Evolutionary conservation across 352 stramenopile genomes (phyloP).

Genomic region (Globisporangium parvum): DNA sequence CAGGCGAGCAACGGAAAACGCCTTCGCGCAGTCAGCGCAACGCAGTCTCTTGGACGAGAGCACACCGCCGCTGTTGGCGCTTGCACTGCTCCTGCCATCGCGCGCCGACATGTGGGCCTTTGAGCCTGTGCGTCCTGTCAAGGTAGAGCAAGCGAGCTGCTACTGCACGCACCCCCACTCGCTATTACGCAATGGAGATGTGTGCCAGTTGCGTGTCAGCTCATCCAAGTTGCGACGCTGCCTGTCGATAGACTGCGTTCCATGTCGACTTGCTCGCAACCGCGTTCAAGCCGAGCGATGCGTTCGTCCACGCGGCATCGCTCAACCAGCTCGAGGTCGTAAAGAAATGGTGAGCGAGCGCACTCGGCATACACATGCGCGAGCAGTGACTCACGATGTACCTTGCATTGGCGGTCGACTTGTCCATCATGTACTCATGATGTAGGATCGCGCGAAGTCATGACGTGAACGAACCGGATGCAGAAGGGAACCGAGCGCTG

Average conservation of each 20-base stretch:
- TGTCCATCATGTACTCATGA: too few relatives aligned
- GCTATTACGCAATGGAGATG: not conserved
- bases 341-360: slow-evolving; percentile 26
- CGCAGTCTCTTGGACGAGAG: too few relatives aligned
- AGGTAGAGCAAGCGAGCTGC: not conserved
- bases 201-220: too few relatives aligned
- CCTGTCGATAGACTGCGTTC: slow-evolving; percentile 23
- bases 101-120: slow-evolving; percentile 10
- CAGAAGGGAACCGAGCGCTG: slow-evolving; percentile 40
- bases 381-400: too few relatives aligned
- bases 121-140: slow-evolving; percentile 6
- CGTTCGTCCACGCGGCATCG: slow-evolving; percentile 61
- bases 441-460: slow-evolving; percentile 42
- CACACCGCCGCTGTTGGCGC: too few relatives aligned
- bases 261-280: slow-evolving; percentile 28
- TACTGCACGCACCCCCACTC: not conserved
- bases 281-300: slow-evolving; percentile 35
- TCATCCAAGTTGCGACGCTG: not conserved
- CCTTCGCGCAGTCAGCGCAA: too few relatives aligned
- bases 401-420: too few relatives aligned
- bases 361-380: too few relatives aligned
- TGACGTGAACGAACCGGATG: slow-evolving; percentile 40
- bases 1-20: too few relatives aligned
- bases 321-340: slow-evolving; percentile 63
- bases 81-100: too few relatives aligned